Conservation (phyloP, 495 filamentous ascomycete genomes). For the Xylaria palmicola region DNA sequence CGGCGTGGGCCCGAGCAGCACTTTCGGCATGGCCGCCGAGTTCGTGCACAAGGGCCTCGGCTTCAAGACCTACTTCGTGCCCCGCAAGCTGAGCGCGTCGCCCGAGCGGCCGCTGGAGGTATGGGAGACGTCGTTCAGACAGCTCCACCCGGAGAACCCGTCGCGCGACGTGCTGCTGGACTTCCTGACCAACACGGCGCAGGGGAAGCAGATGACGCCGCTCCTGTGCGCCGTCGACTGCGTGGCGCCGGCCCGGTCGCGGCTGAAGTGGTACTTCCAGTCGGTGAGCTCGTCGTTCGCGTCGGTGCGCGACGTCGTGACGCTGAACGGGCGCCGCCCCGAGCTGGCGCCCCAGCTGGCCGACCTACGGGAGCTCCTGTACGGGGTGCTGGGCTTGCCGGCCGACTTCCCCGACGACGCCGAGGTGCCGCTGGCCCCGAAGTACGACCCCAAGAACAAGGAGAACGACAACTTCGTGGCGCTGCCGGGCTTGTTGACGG, state of each 20-base stretch:
- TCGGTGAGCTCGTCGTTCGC: slow-evolving; percentile 2
- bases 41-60: background rate
- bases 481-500: background rate
- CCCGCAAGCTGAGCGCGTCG: background rate
- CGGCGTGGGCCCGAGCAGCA: background rate
- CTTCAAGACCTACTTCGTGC: slow-evolving; percentile 11
- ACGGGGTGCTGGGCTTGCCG: background rate
- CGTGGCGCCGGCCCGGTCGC: background rate
- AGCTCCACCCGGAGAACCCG: background rate
- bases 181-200: background rate
- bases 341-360: background rate
- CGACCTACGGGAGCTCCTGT: slow-evolving; percentile 4
- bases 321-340: background rate
- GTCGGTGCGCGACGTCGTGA: slow-evolving; percentile 13
- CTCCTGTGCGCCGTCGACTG: slow-evolving; percentile 6
- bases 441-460: slow-evolving; percentile 2
- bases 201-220: background rate
- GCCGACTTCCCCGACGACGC: slow-evolving; percentile 5
- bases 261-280: slow-evolving; percentile 11
- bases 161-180: background rate
- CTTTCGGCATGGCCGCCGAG: slow-evolving; percentile 8
- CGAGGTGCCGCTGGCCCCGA: background rate
- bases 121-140: slow-evolving; percentile 1
- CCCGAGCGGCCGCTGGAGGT: background rate
- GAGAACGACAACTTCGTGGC: slow-evolving; percentile 2